Evolutionary conservation across 345 rosid genomes (phyloP), one percentile per base, ranked within the genome.

Genomic region (Noccaea bulbosa): DNA sequence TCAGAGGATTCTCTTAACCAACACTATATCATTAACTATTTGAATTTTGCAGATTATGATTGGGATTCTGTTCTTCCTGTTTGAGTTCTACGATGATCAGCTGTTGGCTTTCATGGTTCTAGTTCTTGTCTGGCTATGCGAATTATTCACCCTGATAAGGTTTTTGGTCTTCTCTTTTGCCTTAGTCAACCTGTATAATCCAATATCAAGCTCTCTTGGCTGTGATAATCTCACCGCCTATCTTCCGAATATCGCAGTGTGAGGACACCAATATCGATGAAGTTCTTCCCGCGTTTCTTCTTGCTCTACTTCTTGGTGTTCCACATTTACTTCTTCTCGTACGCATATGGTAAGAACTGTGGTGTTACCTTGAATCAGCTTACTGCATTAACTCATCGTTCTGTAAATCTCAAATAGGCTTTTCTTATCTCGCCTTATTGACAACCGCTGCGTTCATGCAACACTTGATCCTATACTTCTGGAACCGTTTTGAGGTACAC

Each of bases 271-370:
- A 82, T 95, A 83, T 95, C 94, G 40, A 92, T 92, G 98, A 95
- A 95, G 87, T 95, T 92, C 86, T 95, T 95, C 74, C 98, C 99
- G 7, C 99, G 98, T 69, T 95, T 95, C 88, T 92, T 95, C 57
- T 72, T 92, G 79, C 93, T 95, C 38, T 95, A 95, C 78, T 92
- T 95, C 82, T 87, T 95, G 83, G 98, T 90, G 72, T 95, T 95
- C 77, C 99, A 95, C 74, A 95, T 95, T 54, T 95, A 92, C 76
- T 95, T 92, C 88, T 95, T 95, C 81, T 92, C 98, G 10, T 92
- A 92, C 61, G 82, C 88, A 22, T 86, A 92, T 73, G 99, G 99
- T 95, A 87, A 45, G 82, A 1, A 20, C 22, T 20, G 22, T 20
- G 22, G 22, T 20, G 22, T 20, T 20, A 20, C 22, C 22, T 20